These are phyloP conservation scores for Capniomyces stellatus DNA, from an alignment of 371 early-diverging fungal species.

Conservation along the genomic window DNA sequence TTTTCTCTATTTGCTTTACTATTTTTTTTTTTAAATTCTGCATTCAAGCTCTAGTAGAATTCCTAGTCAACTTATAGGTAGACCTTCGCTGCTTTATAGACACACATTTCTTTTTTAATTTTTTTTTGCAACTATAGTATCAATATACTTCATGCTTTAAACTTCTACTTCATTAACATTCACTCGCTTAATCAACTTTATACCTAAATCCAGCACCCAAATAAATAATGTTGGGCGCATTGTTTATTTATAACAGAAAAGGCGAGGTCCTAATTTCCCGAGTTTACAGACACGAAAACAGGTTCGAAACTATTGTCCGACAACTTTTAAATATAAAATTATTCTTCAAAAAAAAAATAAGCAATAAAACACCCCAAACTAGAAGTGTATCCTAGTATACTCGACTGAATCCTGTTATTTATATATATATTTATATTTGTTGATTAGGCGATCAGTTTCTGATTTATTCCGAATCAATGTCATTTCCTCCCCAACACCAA, in stretches of 20 bases:
- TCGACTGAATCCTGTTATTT: too few species aligned
- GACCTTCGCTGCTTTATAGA: background rate
- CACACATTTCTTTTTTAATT: background rate
- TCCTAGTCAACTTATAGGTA: background rate
- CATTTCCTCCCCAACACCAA: slow-evolving; percentile 74
- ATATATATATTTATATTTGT: too few species aligned
- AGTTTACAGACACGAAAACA: slow-evolving; percentile 81
- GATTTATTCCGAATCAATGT: slow-evolving; percentile 94
- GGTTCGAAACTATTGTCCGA: slow-evolving; percentile 32
- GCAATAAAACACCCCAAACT: too few species aligned
- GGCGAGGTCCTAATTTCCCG: slow-evolving; percentile 96
- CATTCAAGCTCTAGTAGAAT: background rate
- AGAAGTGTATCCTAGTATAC: too few species aligned
- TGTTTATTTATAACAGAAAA: slow-evolving; percentile 90
- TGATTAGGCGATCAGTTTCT: slow-evolving; percentile 67
- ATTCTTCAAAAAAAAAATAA: slow-evolving; percentile 3
- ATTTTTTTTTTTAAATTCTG: background rate
- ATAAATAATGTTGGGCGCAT: slow-evolving; percentile 57
- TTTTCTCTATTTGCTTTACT: too few species aligned
- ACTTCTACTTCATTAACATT: background rate
- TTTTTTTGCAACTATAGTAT: background rate
- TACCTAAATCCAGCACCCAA: background rate
- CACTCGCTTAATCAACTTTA: background rate
- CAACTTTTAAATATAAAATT: background rate
- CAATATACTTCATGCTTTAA: background rate